Percentiles rank a stretch among this genome's conserved stretches.
These are phyloP conservation scores for Trichoderma sp. DNA, from an alignment of 2,329 filamentous ascomycete genomes.

Conservation along the genomic window DNA sequence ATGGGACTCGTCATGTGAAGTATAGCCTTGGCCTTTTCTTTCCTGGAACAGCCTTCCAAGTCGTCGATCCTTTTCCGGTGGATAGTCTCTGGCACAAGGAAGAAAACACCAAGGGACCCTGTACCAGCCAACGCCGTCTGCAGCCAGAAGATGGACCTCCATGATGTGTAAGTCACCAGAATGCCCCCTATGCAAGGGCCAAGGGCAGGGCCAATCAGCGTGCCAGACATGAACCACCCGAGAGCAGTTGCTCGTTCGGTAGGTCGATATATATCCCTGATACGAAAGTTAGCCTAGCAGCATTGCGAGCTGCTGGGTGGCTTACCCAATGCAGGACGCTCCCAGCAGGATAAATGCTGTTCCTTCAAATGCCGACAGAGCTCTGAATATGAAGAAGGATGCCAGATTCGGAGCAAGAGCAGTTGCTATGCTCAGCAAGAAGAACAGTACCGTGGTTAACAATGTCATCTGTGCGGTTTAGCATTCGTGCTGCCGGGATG, in stretches of 20 bases:
- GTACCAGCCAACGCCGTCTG: constrained; percentile 68
- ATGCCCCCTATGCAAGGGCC: constrained; percentile 74
- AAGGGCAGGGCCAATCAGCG: constrained; percentile 70
- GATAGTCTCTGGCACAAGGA: constrained; percentile 73
- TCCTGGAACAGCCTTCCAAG: constrained; percentile 55
- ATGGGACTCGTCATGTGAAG: constrained; percentile 68
- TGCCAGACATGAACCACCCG: constrained; percentile 72
- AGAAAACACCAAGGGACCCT: constrained; percentile 61
- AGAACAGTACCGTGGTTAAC: constrained; percentile 64
- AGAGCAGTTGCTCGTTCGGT: constrained; percentile 72
- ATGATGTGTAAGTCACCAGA: constrained; percentile 72
- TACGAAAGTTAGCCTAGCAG: constrained; percentile 28
- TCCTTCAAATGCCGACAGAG: constrained; percentile 73
- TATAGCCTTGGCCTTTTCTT: constrained; percentile 56
- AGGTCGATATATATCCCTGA: constrained; percentile 62
- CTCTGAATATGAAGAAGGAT: constrained; percentile 72
- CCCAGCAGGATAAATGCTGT: constrained; percentile 75
- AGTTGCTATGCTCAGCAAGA: constrained; percentile 70
- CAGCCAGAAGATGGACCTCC: constrained; percentile 78
- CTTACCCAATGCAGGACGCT: constrained; percentile 65
- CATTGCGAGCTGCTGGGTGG: constrained; percentile 29
- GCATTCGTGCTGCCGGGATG: neutral
- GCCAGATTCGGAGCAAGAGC: constrained; percentile 71
- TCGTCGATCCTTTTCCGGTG: constrained; percentile 65
- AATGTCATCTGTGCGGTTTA: constrained; percentile 45